Base-by-base conservation (phyloP, 1,284 basidiomycete genomes). In the Phellopilus nigrolimitatus region DNA sequence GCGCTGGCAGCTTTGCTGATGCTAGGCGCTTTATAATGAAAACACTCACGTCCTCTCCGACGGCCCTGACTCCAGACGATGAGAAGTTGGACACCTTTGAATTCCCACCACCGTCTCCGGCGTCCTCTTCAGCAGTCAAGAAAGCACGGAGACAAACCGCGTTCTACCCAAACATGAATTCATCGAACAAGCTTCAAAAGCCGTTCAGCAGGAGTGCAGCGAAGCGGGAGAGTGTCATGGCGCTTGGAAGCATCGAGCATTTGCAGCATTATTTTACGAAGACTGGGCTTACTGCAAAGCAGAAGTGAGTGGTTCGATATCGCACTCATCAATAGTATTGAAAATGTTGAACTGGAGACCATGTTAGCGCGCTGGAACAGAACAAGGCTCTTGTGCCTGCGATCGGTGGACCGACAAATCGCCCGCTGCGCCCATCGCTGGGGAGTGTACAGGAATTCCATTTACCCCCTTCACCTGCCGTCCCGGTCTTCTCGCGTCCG, bases 191-290 rank as follows among this genome's bases (percentile, higher is more conserved):
- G 61, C 78, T 78, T 0, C 72, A 79, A 66, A 91, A 91, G 59
- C 87, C 87, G 6, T 92, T 92, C 74, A 88, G 85, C 61, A 73
- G 84, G 58, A 90, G 86, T 57, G 90, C 91, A 3, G 87, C 88
- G 4, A 91, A 91, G 68, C 76, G 91, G 38, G 85, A 88, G 65
- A 89, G 86, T 61, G 91, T 93, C 15, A 85, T 91, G 84, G 81
- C 87, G 0, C 68, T 93, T 17, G 88, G 88, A 24, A 88, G 86
- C 63, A 92, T 93, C 57, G 87, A 91, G 61, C 86, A 91, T 64
- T 74, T 93, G 45, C 90, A 93, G 68, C 85, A 92, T 62, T 90
- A 90, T 63, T 91, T 91, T 60, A 90, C 89, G 4, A 91, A 91
- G 76, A 82, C 85, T 0, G 88, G 88, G 3, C 75, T 90, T 50